A percentile compares a stretch with the other conserved stretches of the same genome.
phyloP scores from a whole-genome alignment of 2,329 filamentous ascomycete genomes.

The Sporothrix protearum region DNA sequence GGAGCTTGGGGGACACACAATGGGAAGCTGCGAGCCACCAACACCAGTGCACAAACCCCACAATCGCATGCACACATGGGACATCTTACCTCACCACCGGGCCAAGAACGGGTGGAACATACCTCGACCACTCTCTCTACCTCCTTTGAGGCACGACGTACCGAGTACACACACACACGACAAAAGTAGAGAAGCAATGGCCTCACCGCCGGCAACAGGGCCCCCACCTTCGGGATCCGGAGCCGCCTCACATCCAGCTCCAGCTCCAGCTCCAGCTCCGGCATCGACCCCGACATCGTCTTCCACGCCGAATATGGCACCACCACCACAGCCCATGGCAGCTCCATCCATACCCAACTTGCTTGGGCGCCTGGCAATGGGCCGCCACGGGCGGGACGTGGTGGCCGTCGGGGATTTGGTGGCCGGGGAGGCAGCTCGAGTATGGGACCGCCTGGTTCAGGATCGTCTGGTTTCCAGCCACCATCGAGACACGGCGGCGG shows the following conservation, averaged over 20 bases:
- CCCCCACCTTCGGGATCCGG: background rate
- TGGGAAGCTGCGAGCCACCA: background rate
- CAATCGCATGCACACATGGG: background rate
- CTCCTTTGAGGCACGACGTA: too few relatives aligned
- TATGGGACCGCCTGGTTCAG: background rate
- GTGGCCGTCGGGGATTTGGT: slow-evolving; percentile 38
- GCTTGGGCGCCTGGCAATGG: slow-evolving; percentile 49
- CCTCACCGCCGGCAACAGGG: background rate
- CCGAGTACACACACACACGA: background rate
- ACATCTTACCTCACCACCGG: background rate
- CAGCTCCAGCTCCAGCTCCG: background rate
- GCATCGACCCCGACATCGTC: background rate
- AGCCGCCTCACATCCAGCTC: background rate
- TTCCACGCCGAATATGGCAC: background rate
- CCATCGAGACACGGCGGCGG: slow-evolving; percentile 34
- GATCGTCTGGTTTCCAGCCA: background rate
- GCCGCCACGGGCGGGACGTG: slow-evolving; percentile 26
- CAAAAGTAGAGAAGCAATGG: slow-evolving; percentile 1
- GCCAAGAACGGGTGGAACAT: background rate
- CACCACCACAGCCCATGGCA: slow-evolving; percentile 51
- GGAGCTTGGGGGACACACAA: background rate
- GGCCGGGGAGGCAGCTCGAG: slow-evolving; percentile 16
- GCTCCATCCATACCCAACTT: slow-evolving; percentile 76
- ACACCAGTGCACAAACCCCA: background rate
- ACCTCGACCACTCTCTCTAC: background rate